Conservation (phyloP, 2,329 filamentous ascomycete genomes). For the Trichoderma koningii region DNA sequence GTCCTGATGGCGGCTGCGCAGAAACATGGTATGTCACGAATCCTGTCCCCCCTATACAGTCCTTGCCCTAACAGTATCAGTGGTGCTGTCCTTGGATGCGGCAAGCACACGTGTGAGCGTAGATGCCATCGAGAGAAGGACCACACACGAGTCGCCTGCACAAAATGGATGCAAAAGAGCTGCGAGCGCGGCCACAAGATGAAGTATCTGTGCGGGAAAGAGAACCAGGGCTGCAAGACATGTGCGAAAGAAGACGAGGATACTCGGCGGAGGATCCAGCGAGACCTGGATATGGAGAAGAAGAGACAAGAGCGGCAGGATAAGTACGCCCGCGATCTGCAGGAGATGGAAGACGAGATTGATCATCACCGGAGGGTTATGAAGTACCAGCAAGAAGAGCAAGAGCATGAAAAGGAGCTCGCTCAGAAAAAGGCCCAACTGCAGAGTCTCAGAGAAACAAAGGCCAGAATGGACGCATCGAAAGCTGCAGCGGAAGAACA, state of each 20-base stretch:
- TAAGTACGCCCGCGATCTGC: slow-evolving; percentile 49
- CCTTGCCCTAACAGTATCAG: slow-evolving; percentile 41
- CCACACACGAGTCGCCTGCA: slow-evolving; percentile 53
- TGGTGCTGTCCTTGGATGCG: slow-evolving; percentile 55
- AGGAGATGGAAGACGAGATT: slow-evolving; percentile 57
- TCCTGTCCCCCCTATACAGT: background rate
- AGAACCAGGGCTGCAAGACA: slow-evolving; percentile 46
- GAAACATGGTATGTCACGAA: slow-evolving; percentile 57
- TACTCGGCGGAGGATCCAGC: slow-evolving; percentile 45
- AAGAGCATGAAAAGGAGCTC: slow-evolving; percentile 47
- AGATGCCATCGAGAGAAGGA: slow-evolving; percentile 64
- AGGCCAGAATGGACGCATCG: slow-evolving; percentile 29
- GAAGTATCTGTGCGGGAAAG: slow-evolving; percentile 49
- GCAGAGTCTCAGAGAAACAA: slow-evolving; percentile 41
- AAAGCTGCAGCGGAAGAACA: slow-evolving; percentile 27
- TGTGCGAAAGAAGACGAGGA: slow-evolving; percentile 56
- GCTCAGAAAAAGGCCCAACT: slow-evolving; percentile 52
- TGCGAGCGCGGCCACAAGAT: slow-evolving; percentile 57
- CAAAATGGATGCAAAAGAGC: slow-evolving; percentile 41
- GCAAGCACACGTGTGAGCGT: slow-evolving; percentile 58
- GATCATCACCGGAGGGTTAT: slow-evolving; percentile 48
- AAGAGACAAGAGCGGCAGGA: slow-evolving; percentile 48
- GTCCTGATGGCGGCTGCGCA: slow-evolving; percentile 70
- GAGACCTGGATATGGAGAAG: slow-evolving; percentile 54
- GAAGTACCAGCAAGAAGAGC: slow-evolving; percentile 49